Evolutionary conservation across 2,329 filamentous ascomycete genomes (phyloP), one percentile per base, ranked within the genome.

Genomic region (Pseudogymnoascus sp.): DNA sequence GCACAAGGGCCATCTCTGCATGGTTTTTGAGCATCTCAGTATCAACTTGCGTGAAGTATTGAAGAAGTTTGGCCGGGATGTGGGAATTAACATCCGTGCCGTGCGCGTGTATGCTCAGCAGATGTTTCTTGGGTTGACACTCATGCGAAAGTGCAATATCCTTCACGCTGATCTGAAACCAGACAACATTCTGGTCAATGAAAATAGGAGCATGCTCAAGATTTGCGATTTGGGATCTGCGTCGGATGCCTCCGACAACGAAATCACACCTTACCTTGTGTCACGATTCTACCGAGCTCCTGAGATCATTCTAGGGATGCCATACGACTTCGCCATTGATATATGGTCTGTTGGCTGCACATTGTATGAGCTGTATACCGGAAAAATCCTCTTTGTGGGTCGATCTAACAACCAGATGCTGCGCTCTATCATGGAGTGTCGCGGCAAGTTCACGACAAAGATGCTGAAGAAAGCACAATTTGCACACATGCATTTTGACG

Each of bases 281-380:
- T 97, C 92, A 78, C 88, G 96, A 63, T 99, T 97, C 77, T 99
- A 99, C 75, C 89, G 95, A 65, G 95, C 95, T 3, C 95, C 96
- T 1, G 95, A 99, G 77, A 91, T 99, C 72, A 96, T 99, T 66
- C 83, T 99, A 3, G 95, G 95, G n/a, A 93, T 97, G 79, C 89
- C 90, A 9, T 96, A 96, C 74, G 92, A 96, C 73, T 96, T 93
- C 73, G 88, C 89, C 7, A 91, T 97, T 68, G 95, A 99, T 75
- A 90, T 96, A 81, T 99, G 95, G 95, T 96, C 93, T 7, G 91
- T 97, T 68, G 96, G 95, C 38, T 99, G 95, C 77, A 99, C 95
- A 0, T 81, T 97, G 31, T 99, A 96, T 75, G 95, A 99, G 77
- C 81, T 99, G 42, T 97, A 96, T 78, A 97, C 95, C 0, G 95